A percentile compares a stretch with the other conserved stretches of the same genome.
Evolutionary conservation across 805 yeast species (phyloP).

Genomic region (Wickerhamiella vanderwaltii): DNA sequence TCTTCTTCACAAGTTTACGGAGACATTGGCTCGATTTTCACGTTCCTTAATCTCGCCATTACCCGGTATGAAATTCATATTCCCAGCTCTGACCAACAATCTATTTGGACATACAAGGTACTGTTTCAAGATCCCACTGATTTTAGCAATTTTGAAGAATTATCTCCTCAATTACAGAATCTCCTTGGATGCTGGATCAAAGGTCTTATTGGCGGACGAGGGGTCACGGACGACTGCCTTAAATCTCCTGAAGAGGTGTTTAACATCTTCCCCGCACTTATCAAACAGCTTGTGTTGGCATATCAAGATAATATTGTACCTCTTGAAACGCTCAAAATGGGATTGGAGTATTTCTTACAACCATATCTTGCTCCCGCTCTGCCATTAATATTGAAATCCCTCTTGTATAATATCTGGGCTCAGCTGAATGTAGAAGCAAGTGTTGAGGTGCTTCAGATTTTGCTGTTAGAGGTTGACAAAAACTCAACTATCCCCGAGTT

Average conservation of each 20-base stretch:
- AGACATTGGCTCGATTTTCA: conserved; percentile 50
- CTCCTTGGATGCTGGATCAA: conserved; percentile 59
- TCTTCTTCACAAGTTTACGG: conserved; percentile 24
- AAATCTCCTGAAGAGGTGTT: conserved; percentile 56
- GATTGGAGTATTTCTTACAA: conserved; percentile 77
- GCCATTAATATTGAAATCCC: conserved; percentile 43
- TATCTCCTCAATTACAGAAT: conserved; percentile 21
- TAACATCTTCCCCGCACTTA: conserved; percentile 49
- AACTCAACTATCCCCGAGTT: not conserved
- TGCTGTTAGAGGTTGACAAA: conserved; percentile 1
- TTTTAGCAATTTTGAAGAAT: conserved; percentile 15
- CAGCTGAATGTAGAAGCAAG: conserved; percentile 5
- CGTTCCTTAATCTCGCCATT: conserved; percentile 34
- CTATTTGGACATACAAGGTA: conserved; percentile 13
- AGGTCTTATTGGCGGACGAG: conserved; percentile 70
- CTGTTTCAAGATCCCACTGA: conserved; percentile 15
- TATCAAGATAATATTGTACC: conserved; percentile 50
- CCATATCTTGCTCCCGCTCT: conserved; percentile 54
- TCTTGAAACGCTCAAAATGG: conserved; percentile 51
- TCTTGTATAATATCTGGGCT: conserved; percentile 32
- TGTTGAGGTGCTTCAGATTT: not conserved
- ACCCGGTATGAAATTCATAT: conserved; percentile 28
- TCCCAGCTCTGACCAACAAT: conserved; percentile 6
- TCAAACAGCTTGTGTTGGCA: conserved; percentile 26
- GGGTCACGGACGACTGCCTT: conserved; percentile 74